A percentile compares a stretch with the other conserved stretches of the same genome.
phyloP scores from a whole-genome alignment of 106 monocot genomes.

The Apostasia shenzhenica region DNA sequence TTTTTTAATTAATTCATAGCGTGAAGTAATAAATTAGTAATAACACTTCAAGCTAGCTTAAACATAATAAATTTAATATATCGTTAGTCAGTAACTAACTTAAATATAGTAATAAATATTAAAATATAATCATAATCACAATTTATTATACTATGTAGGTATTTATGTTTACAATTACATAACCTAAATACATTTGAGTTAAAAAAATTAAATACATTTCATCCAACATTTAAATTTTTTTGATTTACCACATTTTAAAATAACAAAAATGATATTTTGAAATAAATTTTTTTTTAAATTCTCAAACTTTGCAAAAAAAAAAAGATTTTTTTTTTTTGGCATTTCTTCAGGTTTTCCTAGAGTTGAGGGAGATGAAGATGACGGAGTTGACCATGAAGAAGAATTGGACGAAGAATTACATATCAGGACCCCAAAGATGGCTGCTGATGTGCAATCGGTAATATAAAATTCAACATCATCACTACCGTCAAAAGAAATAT shows the following conservation, averaged over 20 bases:
- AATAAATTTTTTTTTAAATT: too few species aligned
- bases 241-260: not conserved
- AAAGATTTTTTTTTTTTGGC: not conserved
- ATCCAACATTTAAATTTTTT: not conserved
- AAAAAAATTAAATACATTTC: not conserved
- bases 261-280: too few species aligned
- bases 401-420: constrained; percentile 67
- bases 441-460: constrained; percentile 38
- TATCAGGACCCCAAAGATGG: constrained; percentile 36
- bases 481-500: too few species aligned
- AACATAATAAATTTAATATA: too few species aligned
- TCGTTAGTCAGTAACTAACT: too few species aligned
- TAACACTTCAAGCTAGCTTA: too few species aligned
- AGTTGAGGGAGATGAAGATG: constrained; percentile 77
- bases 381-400: constrained; percentile 47
- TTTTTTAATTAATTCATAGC: too few species aligned
- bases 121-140: too few species aligned
- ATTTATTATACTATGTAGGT: too few species aligned
- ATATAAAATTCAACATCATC: not conserved
- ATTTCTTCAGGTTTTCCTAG: constrained; percentile 41
- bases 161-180: too few species aligned
- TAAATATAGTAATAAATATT: too few species aligned
- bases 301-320: not conserved
- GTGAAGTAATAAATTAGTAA: too few species aligned
- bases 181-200: not conserved